phyloP scores from a whole-genome alignment of 129 eudicot genomes.

The Escallonia rubra region DNA sequence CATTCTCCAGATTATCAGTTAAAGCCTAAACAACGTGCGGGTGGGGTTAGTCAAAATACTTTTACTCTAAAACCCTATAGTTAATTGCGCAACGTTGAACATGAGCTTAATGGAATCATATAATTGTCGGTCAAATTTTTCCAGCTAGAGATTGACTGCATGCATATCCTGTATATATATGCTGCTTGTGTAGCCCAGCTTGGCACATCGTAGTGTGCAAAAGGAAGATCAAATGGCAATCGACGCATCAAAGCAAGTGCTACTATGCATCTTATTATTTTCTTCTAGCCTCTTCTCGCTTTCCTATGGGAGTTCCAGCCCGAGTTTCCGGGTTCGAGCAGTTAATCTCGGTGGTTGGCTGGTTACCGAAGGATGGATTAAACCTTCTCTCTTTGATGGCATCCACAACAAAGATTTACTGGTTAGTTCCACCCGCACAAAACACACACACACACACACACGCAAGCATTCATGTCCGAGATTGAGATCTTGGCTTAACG shows the following conservation, averaged over 20 bases:
- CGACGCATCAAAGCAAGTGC: slow-evolving; percentile 12
- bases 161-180: background rate
- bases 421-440: slow-evolving; percentile 23
- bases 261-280: slow-evolving; percentile 20
- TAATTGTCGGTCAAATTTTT: background rate
- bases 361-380: slow-evolving; percentile 83
- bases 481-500: no score
- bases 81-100: background rate
- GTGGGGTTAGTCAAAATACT: no score
- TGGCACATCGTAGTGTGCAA: background rate
- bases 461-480: no score
- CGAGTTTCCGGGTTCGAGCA: slow-evolving; percentile 38
- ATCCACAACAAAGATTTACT: slow-evolving; percentile 68
- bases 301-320: slow-evolving; percentile 25
- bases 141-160: background rate
- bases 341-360: slow-evolving; percentile 95
- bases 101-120: background rate
- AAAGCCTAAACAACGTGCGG: no score
- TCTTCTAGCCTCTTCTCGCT: slow-evolving; percentile 10
- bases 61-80: no score
- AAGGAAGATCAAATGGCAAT: slow-evolving; percentile 7
- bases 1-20: no score
- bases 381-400: slow-evolving; percentile 68
- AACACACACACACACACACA: no score
- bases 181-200: background rate